Conservation (phyloP, 352 stramenopile genomes). For the Globisporangium lucens region DNA sequence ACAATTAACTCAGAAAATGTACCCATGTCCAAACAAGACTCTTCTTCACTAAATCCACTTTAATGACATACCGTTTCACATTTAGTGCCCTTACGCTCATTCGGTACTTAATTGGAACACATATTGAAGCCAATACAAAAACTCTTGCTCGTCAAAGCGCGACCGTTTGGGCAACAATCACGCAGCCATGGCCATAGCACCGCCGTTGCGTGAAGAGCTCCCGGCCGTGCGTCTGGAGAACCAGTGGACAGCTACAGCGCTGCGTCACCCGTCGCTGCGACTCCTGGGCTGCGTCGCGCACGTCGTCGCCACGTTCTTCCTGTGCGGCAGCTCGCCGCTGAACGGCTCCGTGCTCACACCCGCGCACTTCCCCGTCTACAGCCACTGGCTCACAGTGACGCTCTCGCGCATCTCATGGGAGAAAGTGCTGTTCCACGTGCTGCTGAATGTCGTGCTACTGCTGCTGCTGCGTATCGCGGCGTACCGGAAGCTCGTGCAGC, state of each 20-base stretch:
- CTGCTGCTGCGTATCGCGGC: slow-evolving; percentile 37
- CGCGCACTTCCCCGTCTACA: slow-evolving; percentile 38
- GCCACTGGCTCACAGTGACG: slow-evolving; percentile 22
- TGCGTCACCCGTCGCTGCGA: slow-evolving; percentile 38
- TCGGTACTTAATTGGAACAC: background rate
- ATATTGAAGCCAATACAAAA: background rate
- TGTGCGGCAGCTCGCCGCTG: slow-evolving; percentile 41
- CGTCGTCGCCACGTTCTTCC: slow-evolving; percentile 32
- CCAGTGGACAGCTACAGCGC: slow-evolving; percentile 34
- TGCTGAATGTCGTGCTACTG: slow-evolving; percentile 18
- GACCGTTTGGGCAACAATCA: background rate
- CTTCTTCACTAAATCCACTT: background rate
- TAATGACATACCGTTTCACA: background rate
- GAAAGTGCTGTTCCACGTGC: slow-evolving; percentile 36
- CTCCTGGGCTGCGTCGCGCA: slow-evolving; percentile 34
- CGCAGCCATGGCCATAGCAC: background rate
- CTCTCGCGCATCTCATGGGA: slow-evolving; percentile 21
- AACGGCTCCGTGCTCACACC: slow-evolving; percentile 27
- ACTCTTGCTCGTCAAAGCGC: background rate
- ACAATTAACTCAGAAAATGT: slow-evolving; percentile 3
- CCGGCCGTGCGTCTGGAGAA: slow-evolving; percentile 29
- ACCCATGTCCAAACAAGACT: slow-evolving; percentile 4
- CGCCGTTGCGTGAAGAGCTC: background rate
- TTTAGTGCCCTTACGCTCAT: background rate
- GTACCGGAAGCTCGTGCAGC: slow-evolving; percentile 36